Conservation (phyloP, 176 grass and related monocot species). For the Lolium rigidum region DNA sequence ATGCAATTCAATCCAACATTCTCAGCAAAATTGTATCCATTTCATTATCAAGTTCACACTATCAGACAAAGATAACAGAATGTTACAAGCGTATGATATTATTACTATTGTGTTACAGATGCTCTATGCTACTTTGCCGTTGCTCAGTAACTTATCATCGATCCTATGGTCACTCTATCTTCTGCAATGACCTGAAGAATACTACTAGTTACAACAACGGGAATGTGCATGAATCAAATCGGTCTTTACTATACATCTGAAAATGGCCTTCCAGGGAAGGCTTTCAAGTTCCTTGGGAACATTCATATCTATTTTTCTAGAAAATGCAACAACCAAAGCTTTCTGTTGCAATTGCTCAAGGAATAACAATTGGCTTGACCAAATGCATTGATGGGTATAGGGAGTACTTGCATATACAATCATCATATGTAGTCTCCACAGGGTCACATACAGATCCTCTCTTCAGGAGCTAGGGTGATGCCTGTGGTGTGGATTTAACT, state of each 20-base stretch:
- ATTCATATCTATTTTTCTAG: background rate
- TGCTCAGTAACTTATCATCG: constrained; percentile 7
- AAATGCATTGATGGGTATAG: background rate
- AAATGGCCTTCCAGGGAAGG: background rate
- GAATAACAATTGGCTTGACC: background rate
- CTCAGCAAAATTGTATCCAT: constrained; percentile 38
- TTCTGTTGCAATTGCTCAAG: background rate
- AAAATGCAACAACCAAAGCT: constrained; percentile 18
- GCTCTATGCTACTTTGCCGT: constrained; percentile 5
- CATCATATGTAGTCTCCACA: background rate
- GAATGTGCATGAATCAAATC: constrained; percentile 40
- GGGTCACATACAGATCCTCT: constrained; percentile 18
- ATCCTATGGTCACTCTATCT: constrained; percentile 47
- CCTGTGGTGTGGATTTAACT: background rate
- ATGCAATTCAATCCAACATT: background rate
- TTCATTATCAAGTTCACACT: background rate
- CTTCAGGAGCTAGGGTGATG: constrained; percentile 34
- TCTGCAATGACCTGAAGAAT: constrained; percentile 29
- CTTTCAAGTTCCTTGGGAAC: constrained; percentile 19
- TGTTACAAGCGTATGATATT: background rate
- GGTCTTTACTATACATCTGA: constrained; percentile 44
- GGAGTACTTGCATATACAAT: background rate
- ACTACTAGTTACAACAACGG: constrained; percentile 39
- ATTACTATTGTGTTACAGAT: constrained; percentile 45
- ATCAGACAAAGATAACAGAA: constrained; percentile 25